These are phyloP conservation scores for Solanum megistacrolobum DNA, from an alignment of 257 asterid species.

Conservation along the genomic window DNA sequence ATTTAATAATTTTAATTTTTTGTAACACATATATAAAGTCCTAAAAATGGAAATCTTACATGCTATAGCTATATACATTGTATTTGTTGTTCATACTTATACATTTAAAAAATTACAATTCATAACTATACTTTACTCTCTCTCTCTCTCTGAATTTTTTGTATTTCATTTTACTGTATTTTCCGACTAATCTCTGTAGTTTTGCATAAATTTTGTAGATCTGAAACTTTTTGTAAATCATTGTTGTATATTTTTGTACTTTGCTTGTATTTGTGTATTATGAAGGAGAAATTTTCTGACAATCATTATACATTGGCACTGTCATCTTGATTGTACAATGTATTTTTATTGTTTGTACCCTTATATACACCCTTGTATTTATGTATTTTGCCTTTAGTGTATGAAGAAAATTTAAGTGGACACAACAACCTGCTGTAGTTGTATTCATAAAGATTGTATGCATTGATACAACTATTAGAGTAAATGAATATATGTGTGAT, in stretches of 20 bases:
- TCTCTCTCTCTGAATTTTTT: too few species aligned
- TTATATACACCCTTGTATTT: neutral
- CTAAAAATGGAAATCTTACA: neutral
- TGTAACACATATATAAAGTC: neutral
- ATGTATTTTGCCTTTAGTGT: neutral
- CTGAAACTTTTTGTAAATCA: neutral
- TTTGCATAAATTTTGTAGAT: neutral
- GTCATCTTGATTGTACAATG: neutral
- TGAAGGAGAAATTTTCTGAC: neutral
- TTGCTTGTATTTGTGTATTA: too few species aligned
- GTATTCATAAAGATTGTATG: neutral
- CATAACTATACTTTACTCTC: neutral
- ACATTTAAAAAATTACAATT: too few species aligned
- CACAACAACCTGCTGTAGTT: neutral
- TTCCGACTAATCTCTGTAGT: too few species aligned
- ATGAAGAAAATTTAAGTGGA: neutral
- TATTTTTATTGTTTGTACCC: too few species aligned
- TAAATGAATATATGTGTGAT: too few species aligned
- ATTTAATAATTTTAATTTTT: neutral
- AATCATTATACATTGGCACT: too few species aligned
- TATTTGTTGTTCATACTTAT: too few species aligned
- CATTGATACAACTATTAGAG: neutral
- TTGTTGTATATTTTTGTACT: too few species aligned
- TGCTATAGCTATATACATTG: neutral
- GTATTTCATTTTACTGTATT: neutral